Conservation (phyloP, 2,329 filamentous ascomycete genomes). For the Venturia effusa region DNA sequence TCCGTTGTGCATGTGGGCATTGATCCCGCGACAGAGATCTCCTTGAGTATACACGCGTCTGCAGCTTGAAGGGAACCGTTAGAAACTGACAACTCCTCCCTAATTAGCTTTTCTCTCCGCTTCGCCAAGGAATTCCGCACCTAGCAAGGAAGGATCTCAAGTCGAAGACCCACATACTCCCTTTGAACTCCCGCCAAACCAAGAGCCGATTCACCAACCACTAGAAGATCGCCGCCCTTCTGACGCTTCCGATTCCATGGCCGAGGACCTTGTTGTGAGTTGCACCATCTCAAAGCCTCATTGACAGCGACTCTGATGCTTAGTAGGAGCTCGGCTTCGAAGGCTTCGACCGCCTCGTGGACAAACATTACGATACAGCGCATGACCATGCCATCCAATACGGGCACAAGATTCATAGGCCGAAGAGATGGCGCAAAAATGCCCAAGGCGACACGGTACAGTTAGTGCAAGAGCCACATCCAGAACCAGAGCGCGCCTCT, state of each 20-base stretch:
- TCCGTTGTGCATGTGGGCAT: not conserved
- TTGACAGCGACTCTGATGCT: not conserved
- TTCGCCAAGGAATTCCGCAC: not conserved
- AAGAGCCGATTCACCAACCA: not conserved
- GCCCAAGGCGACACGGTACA: not conserved
- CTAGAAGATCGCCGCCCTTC: not conserved
- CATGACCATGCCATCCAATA: constrained; percentile 6
- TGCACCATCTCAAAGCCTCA: not conserved
- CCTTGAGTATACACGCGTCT: not conserved
- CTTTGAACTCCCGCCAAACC: not conserved
- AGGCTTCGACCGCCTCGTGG: constrained; percentile 8
- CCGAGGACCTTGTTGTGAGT: not conserved
- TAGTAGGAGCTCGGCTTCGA: constrained; percentile 8
- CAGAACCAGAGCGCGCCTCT: constrained; percentile 1
- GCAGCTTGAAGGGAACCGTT: not conserved
- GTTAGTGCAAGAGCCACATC: not conserved
- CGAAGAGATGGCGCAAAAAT: not conserved
- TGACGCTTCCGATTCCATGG: not conserved
- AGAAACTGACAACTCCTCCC: not conserved
- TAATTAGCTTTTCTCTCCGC: not conserved
- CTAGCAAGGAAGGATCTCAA: not conserved
- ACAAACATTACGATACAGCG: constrained; percentile 7
- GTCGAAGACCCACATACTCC: not conserved
- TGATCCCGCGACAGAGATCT: not conserved
- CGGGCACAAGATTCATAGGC: not conserved